Evolutionary conservation across 441 rosid genomes (phyloP).

Genomic region (Raphanus hybrid): DNA sequence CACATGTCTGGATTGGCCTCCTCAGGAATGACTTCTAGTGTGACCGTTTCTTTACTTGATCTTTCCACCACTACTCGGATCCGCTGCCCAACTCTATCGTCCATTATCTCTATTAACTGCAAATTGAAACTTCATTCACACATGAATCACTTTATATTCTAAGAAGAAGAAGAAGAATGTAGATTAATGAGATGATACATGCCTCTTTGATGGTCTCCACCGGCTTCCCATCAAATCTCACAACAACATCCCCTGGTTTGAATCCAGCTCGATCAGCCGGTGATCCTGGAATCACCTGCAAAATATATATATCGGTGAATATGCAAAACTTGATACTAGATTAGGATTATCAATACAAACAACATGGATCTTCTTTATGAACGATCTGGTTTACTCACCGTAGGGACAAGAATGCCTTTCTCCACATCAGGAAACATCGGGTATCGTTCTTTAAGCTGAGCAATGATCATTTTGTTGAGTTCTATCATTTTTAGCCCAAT

Average conservation of each 20-base stretch:
- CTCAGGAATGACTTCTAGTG: constrained; percentile 69
- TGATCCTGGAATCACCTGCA: constrained; percentile 85
- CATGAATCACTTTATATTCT: neutral
- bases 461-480: constrained; percentile 75
- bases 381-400: constrained; percentile 48
- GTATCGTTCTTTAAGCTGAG: constrained; percentile 86
- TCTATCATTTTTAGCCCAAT: constrained; percentile 92
- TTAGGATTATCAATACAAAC: neutral
- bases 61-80: constrained; percentile 66
- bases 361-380: neutral
- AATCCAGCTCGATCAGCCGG: constrained; percentile 92
- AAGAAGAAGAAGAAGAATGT: neutral
- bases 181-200: constrained; percentile 4
- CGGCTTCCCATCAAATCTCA: constrained; percentile 72
- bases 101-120: constrained; percentile 78
- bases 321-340: neutral
- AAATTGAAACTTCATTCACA: neutral
- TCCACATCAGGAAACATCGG: constrained; percentile 68
- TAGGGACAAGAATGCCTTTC: constrained; percentile 74
- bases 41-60: constrained; percentile 45
- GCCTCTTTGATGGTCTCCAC: constrained; percentile 82
- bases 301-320: neutral
- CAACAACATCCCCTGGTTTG: constrained; percentile 78
- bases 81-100: constrained; percentile 61
- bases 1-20: constrained; percentile 73